Evolutionary conservation across 352 stramenopile genomes (phyloP), one percentile per base, ranked within the genome.

Genomic region (Phytophthora multivora): DNA sequence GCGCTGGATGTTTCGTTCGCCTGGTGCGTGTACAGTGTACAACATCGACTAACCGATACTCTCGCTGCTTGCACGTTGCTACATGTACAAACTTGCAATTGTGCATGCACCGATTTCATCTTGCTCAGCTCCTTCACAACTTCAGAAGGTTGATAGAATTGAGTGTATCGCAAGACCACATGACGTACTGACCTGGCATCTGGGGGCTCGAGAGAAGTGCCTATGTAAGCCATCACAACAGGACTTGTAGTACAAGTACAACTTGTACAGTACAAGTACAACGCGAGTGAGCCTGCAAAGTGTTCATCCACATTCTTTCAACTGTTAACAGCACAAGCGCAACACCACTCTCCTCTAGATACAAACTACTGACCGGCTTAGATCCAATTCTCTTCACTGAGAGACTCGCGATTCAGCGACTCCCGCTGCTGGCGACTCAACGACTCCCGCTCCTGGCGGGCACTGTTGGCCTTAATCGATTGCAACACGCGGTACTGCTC

Each of bases 401-500:
- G 23, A 18, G 48, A 52, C n/a, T 47, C 50, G n/a, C 35, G 38
- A 12, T 43, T 21, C 19, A 51, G 45, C n/a, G 45, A 40, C 26
- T 51, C 45, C 5, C 47, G 47, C 12, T 54, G 30, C 8, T 42
- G 47, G 5, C 30, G 30, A 35, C 31, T 49, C 6, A 62, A 30
- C 6, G 55, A 63, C 19, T 43, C 47, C 7, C 52, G 59, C 12
- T 62, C 58, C 16, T 66, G 50, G 13, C 33, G 43, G 39, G 60
- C 41, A 8, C 41, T 55, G 38, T 63, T 69, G 35, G 78, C 62
- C 63, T 88, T 79, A 54, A 88, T 76, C 23, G 68, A 71, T 25
- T 66, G 79, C 19, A 88, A 51, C 45, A 83, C 42, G 11, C 73
- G 69, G 51, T 88, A 88, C 51, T 88, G 79, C 21, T 86, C 73